Base-by-base conservation (phyloP, 306 rosid species). In the Vigna reflexopilosa region DNA sequence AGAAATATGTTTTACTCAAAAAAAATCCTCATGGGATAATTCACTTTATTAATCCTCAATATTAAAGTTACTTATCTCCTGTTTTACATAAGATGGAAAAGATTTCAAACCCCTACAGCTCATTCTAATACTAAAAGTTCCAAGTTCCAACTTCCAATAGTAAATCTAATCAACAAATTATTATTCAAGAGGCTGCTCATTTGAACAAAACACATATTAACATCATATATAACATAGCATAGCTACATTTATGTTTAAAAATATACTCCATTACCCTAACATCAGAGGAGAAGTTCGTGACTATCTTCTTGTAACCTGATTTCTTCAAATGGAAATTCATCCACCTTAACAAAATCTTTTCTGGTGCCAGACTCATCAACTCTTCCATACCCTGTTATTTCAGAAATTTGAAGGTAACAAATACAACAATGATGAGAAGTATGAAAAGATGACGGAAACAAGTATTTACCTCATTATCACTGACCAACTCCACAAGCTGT, bases 321-420 rank as follows among this genome's bases (percentile, higher is more conserved):
- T 95, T 95, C 90, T 87, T 95, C 84, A 95, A 83, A 54, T 91
- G 97, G 80, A 95, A 95, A 88, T 95, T 95, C 99, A 95, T 93
- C 99, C 99, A 95, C 75, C 98, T 87, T 32, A 95, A 81, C 81
- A 95, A 74, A 84, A 95, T 87, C 86, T 93, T 95, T 85, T 95
- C 99, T 20, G 99, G 99, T 19, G 99, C 86, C 42, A 95, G 91
- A 76, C 86, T 91, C 96, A 95, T 88, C 83, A 95, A 85, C 89
- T 95, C 99, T 82, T 95, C 98, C 87, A 95, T 91, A 57, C 91
- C 99, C 99, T 95, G 85, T 75, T 40, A 72, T 77, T 86, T 83
- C 0, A 24, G 36, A 84, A 52, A 72, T 22, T 30, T 77, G 76
- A 86, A 74, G 81, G 24, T 19, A 82, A 48, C 42, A 9, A 34